phyloP scores from a whole-genome alignment of 2,329 filamentous ascomycete genomes.

The Alternaria sp. region DNA sequence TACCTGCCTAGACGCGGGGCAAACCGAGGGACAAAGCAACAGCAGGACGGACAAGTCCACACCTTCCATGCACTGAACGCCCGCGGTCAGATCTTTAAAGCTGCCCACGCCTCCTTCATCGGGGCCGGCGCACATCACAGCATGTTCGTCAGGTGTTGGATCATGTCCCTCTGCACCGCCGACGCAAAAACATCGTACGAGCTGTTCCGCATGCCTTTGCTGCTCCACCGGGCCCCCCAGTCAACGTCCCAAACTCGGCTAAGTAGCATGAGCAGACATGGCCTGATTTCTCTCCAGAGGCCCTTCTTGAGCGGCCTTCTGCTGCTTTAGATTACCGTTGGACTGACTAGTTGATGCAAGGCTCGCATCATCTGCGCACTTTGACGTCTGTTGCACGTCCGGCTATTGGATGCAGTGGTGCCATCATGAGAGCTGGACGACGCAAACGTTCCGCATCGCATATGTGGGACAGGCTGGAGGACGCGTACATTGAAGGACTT shows the following conservation, averaged over 20 bases:
- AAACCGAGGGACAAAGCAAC: constrained; percentile 1
- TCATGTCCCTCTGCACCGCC: constrained; percentile 3
- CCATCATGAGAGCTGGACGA: constrained; percentile 12
- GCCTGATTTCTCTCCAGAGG: constrained; percentile 16
- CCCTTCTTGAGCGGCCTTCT: constrained; percentile 2
- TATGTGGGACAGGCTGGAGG: constrained; percentile 1
- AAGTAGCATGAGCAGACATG: constrained; percentile 19
- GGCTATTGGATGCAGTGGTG: constrained; percentile 15
- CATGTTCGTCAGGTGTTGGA: constrained; percentile 7
- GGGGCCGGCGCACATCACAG: constrained; percentile 4
- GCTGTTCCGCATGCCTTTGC: constrained; percentile 9
- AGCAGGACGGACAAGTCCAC: background rate
- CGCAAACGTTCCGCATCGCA: constrained; percentile 3
- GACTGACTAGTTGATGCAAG: constrained; percentile 12
- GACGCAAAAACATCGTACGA: constrained; percentile 11
- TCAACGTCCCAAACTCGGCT: constrained; percentile 11
- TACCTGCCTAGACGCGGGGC: constrained; percentile 1
- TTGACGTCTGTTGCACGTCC: constrained; percentile 2
- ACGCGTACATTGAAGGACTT: constrained; percentile 1
- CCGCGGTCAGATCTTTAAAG: constrained; percentile 1
- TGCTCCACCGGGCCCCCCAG: constrained; percentile 4
- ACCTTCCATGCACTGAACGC: background rate
- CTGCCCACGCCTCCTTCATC: background rate
- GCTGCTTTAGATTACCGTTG: constrained; percentile 9
- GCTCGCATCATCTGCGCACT: constrained; percentile 19